phyloP scores from a whole-genome alignment of 2,329 filamentous ascomycete species.

The Xylaria arbuscula region DNA sequence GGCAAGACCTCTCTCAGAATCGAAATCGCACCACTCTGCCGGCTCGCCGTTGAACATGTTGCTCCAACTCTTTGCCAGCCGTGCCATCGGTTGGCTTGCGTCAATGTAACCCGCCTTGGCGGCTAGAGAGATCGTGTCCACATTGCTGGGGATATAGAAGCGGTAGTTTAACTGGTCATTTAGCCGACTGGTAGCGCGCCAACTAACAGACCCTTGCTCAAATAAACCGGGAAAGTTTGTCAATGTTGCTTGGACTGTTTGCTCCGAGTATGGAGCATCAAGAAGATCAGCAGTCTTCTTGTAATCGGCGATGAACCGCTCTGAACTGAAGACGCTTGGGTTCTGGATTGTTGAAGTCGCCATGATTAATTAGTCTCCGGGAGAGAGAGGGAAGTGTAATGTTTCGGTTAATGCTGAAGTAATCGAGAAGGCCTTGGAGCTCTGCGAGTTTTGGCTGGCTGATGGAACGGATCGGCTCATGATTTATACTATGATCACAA shows the following conservation, averaged over 20 bases:
- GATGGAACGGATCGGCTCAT: background rate
- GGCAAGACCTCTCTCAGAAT: background rate
- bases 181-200: background rate
- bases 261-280: slow-evolving; percentile 3
- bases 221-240: slow-evolving; percentile 5
- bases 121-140: slow-evolving; percentile 1
- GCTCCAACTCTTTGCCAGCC: background rate
- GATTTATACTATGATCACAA: background rate
- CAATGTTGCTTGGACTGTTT: background rate
- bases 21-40: slow-evolving; percentile 3
- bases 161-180: slow-evolving; percentile 7
- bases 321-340: slow-evolving; percentile 4
- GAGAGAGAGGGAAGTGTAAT: background rate
- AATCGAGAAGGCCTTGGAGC: background rate
- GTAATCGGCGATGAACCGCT: background rate
- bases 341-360: background rate
- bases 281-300: slow-evolving; percentile 7
- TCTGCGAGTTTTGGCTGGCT: background rate
- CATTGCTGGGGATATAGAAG: slow-evolving; percentile 7
- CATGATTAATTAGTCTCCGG: background rate
- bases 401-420: background rate
- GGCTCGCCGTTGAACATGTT: slow-evolving; percentile 7
- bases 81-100: background rate
- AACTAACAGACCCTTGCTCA: slow-evolving; percentile 8
- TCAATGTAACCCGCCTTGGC: slow-evolving; percentile 6